These are phyloP conservation scores for Colletotrichum liaoningense DNA, from an alignment of 2,329 filamentous ascomycete genomes.

Conservation along the genomic window DNA sequence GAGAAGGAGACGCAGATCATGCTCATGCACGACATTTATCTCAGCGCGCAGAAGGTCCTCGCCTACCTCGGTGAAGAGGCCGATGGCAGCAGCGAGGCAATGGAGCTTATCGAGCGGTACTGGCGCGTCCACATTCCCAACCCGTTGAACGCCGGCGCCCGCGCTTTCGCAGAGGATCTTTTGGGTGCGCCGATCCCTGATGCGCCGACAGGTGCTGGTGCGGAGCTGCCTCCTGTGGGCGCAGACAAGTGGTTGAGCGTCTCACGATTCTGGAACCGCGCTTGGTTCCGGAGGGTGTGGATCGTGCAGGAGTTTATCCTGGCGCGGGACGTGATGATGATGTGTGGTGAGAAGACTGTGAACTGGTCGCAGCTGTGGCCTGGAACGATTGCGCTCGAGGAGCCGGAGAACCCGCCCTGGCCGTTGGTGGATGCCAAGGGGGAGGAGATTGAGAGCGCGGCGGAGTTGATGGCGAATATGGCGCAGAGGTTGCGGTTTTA, in stretches of 20 bases:
- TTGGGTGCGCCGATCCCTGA: conserved; percentile 18
- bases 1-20: conserved; percentile 37
- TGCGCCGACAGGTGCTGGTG: conserved; percentile 8
- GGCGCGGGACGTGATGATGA: conserved; percentile 36
- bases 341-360: conserved; percentile 39
- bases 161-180: conserved; percentile 20
- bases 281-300: conserved; percentile 44
- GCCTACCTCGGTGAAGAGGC: conserved; percentile 43
- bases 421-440: conserved; percentile 24
- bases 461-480: conserved; percentile 34
- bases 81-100: conserved; percentile 25
- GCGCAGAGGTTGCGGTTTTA: conserved; percentile 30
- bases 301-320: conserved; percentile 44
- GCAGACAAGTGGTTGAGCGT: conserved; percentile 26
- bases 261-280: conserved; percentile 34
- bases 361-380: conserved; percentile 30
- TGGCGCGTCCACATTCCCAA: conserved; percentile 28
- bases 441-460: conserved; percentile 26
- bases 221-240: conserved; percentile 20
- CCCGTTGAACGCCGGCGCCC: conserved; percentile 27
- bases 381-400: conserved; percentile 28
- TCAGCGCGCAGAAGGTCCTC: conserved; percentile 37
- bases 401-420: conserved; percentile 33
- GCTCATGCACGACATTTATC: conserved; percentile 39
- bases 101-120: conserved; percentile 31